Conservation (phyloP, 2,329 filamentous ascomycete genomes). For the Colletotrichum agaves region DNA sequence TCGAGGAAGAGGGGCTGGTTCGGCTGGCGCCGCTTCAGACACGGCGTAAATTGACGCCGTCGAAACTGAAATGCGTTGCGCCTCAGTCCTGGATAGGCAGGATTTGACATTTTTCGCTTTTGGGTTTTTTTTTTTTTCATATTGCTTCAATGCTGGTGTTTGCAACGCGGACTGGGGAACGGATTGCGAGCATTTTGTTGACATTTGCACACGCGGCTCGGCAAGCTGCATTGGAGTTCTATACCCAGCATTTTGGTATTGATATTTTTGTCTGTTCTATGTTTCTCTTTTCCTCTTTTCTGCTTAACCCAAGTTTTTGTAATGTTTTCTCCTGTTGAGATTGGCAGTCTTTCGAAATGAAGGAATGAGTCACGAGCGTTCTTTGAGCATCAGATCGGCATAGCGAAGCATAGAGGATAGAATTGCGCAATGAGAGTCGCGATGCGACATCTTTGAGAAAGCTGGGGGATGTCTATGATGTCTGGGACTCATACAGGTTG, state of each 20-base stretch:
- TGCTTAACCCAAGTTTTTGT: not conserved
- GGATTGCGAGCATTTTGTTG: not conserved
- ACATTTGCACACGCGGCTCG: constrained; percentile 36
- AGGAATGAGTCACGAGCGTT: constrained; percentile 13
- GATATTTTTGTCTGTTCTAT: not conserved
- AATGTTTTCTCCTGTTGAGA: constrained; percentile 25
- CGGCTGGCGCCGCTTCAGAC: constrained; percentile 24
- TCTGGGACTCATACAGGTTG: constrained; percentile 13
- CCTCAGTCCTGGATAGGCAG: not conserved
- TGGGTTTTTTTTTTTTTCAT: not conserved
- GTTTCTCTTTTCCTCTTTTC: not conserved
- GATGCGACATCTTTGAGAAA: not conserved
- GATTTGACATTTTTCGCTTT: not conserved
- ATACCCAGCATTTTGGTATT: constrained; percentile 36
- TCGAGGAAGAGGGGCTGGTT: constrained; percentile 23
- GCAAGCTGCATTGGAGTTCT: constrained; percentile 33
- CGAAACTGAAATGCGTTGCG: not conserved
- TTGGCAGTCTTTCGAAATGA: not conserved
- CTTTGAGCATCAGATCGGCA: constrained; percentile 31
- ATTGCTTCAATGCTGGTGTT: constrained; percentile 19
- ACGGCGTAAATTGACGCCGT: constrained; percentile 12
- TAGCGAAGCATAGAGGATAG: constrained; percentile 32
- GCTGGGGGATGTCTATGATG: not conserved
- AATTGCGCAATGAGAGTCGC: constrained; percentile 12
- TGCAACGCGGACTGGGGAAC: not conserved